phyloP scores from a whole-genome alignment of 257 asterid genomes.

The Solanum ossicruentum region DNA sequence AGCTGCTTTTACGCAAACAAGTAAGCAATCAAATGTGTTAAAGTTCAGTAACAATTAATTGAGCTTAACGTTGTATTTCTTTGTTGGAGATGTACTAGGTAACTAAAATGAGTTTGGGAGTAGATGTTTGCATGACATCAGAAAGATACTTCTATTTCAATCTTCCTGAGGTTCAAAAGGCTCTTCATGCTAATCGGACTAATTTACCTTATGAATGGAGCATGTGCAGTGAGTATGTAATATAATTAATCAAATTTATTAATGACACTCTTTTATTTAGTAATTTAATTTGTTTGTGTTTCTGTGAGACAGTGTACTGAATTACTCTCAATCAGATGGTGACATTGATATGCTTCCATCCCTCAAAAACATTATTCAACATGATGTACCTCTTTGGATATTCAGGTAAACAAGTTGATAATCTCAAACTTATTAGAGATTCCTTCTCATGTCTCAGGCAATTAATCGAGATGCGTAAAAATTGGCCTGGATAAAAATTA shows the following conservation, averaged over 20 bases:
- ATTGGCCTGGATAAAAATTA: too few species aligned
- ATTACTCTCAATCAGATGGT: slow-evolving; percentile 12
- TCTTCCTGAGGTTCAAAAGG: slow-evolving; percentile 62
- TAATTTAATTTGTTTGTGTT: background rate
- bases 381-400: slow-evolving; percentile 19
- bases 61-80: background rate
- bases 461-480: too few species aligned
- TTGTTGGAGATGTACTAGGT: slow-evolving; percentile 7
- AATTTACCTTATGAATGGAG: slow-evolving; percentile 47
- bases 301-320: background rate
- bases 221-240: slow-evolving; percentile 53
- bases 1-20: slow-evolving; percentile 26
- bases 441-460: too few species aligned
- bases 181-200: slow-evolving; percentile 66
- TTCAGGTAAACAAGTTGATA: slow-evolving; percentile 8
- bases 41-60: background rate
- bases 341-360: slow-evolving; percentile 19
- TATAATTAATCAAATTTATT: background rate
- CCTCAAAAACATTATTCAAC: slow-evolving; percentile 10
- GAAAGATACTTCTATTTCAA: slow-evolving; percentile 49
- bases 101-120: slow-evolving; percentile 32
- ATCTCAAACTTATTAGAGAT: too few species aligned
- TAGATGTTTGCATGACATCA: slow-evolving; percentile 53
- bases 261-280: background rate
- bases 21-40: slow-evolving; percentile 8